Evolutionary conservation across 2,329 filamentous ascomycete species (phyloP), one percentile per base, ranked within the genome.

Genomic region (Exophiala alcalophila): DNA sequence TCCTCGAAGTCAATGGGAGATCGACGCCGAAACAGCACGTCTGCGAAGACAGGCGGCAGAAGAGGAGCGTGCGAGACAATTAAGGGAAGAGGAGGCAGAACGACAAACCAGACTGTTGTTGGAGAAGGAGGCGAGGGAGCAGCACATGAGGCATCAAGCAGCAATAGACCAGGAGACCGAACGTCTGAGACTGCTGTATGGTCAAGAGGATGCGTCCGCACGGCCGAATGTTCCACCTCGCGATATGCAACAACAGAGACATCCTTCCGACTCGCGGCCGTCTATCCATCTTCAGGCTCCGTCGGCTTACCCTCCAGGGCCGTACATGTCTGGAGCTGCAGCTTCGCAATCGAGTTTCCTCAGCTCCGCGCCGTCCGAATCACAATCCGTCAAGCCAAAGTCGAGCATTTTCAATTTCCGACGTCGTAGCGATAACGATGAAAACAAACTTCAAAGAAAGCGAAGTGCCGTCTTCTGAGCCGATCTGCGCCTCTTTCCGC

Each of bases 101-200:
- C 69, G 66, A 35, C 67, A 71, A n/a, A 66, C 76, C 0, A 70
- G 71, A 41, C 71, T 73, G 31, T 65, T 76, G 40, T 62, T 77
- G 5, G 69, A 72, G 26, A 67, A 68, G 15, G 77, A 81, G 57
- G 69, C 76, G 30, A 72, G 72, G 35, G 73, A 76, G 37, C 61
- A 60, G 8, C 61, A 62, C 2, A 70, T 68, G 41, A 70, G 66
- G 44, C 70, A 67, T 45, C 70, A 80, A 49, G 70, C 68, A 1
- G 76, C 77, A 40, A 72, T 87, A 8, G 81, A 94, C 24, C 78
- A 80, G 29, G 90, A 96, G 64, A 94, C 88, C 0, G 82, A 82
- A 54, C 76, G 88, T 1, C 67, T 96, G 5, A 69, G 74, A 43
- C 71, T 68, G 52, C 57, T 78, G 33, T 83, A 80, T 51, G 77